These are phyloP conservation scores for Millerozyma miso DNA, from an alignment of 805 yeast species.

Conservation along the genomic window DNA sequence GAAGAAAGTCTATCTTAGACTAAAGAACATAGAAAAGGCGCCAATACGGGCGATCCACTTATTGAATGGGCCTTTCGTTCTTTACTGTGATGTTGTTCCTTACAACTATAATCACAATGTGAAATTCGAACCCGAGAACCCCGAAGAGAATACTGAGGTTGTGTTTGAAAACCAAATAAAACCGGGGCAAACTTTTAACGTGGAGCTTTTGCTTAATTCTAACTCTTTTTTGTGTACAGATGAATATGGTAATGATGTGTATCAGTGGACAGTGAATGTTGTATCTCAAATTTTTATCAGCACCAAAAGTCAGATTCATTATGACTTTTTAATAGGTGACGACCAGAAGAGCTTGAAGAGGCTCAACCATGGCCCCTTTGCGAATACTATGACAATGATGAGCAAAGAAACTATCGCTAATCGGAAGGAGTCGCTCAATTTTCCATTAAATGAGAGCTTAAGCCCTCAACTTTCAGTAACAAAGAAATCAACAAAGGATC, in stretches of 20 bases:
- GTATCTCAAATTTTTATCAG: slow-evolving; percentile 39
- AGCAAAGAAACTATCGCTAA: neutral
- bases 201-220: slow-evolving; percentile 46
- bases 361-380: slow-evolving; percentile 22
- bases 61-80: slow-evolving; percentile 39
- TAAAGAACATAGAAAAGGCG: slow-evolving; percentile 36
- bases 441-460: neutral
- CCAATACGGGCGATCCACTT: slow-evolving; percentile 38
- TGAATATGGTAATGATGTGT: slow-evolving; percentile 12
- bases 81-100: slow-evolving; percentile 44
- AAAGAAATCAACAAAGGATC: slow-evolving; percentile 23
- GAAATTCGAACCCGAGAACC: slow-evolving; percentile 19
- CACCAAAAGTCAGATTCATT: slow-evolving; percentile 25
- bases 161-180: slow-evolving; percentile 44
- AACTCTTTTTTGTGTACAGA: slow-evolving; percentile 27
- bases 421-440: neutral
- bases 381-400: slow-evolving; percentile 2
- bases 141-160: slow-evolving; percentile 25
- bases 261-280: slow-evolving; percentile 36
- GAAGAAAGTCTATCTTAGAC: slow-evolving; percentile 26
- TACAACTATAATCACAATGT: slow-evolving; percentile 23
- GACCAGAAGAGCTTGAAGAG: slow-evolving; percentile 30
- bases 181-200: slow-evolving; percentile 68
- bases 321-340: slow-evolving; percentile 36
- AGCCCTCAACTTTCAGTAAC: slow-evolving; percentile 24